Evolutionary conservation across 192 early-diverging fungal genomes (phyloP).

Genomic region (Pilobolus umbonatus): DNA sequence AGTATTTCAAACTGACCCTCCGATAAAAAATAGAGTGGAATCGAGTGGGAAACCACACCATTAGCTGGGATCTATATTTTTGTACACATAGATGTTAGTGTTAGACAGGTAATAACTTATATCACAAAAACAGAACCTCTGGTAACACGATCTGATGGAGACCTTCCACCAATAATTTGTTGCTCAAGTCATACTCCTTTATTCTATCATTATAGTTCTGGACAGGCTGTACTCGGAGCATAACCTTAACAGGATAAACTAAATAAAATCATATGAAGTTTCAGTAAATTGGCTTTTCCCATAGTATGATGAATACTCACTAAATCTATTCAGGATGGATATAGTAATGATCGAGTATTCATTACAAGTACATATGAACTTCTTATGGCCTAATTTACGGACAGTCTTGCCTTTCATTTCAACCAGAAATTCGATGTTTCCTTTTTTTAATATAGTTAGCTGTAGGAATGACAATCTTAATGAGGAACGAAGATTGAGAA

Average conservation of each 20-base stretch:
- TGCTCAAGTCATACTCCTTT: conserved; percentile 50
- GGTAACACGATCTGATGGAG: conserved; percentile 45
- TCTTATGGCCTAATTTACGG: conserved; percentile 13
- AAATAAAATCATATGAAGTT: background rate
- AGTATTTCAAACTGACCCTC: conserved; percentile 51
- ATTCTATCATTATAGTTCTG: conserved; percentile 48
- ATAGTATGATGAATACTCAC: conserved; percentile 28
- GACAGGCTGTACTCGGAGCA: conserved; percentile 52
- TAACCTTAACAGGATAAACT: conserved; percentile 36
- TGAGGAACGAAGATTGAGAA: conserved; percentile 46
- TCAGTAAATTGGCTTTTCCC: background rate
- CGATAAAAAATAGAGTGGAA: conserved; percentile 53
- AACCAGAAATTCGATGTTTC: conserved; percentile 58
- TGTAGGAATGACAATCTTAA: conserved; percentile 50
- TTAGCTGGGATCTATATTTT: conserved; percentile 1
- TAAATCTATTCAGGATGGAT: conserved; percentile 43
- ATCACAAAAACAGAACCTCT: conserved; percentile 30
- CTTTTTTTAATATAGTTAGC: conserved; percentile 53
- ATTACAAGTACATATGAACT: conserved; percentile 42
- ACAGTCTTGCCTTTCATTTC: conserved; percentile 13
- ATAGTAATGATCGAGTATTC: conserved; percentile 43
- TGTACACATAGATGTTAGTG: no score
- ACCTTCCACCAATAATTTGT: conserved; percentile 48
- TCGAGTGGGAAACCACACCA: background rate
- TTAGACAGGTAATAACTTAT: no score